Evolutionary conservation across 805 yeast species (phyloP), one percentile per base, ranked within the genome.

Genomic region (Metschnikowia drakensbergensis): DNA sequence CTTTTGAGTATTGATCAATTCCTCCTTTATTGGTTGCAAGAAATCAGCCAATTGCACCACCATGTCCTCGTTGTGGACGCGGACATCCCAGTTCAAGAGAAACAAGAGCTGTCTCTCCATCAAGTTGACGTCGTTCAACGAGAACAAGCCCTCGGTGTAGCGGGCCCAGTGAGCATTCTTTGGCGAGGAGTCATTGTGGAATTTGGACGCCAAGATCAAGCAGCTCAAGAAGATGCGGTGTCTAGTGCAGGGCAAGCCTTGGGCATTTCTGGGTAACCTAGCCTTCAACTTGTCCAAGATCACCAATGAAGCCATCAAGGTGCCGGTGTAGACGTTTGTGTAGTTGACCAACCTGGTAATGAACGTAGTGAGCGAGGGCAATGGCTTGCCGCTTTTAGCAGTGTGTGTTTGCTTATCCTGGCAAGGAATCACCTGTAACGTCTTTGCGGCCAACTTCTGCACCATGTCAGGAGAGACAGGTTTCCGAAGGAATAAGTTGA

Each of bases 271-370:
- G 46, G 92, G 92, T 45, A 86, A 69, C 54, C 76, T 81, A 45
- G 74, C 52, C 60, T 80, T 80, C 57, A 86, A 70, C 58, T 81
- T 74, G 58, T 82, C 80, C 63, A 86, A 71, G 64, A 84, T 85
- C 30, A 85, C 83, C 46, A 83, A 74, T 3, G 92, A 83, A 10
- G 88, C 75, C 79, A 86, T 77, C 55, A 86, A 71, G 13, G 91
- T 86, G 35, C 91, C 89, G 3, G 90, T 83, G 65, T 85, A 83
- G n/a, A 86, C 89, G 59, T 84, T 84, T 29, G 90, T 83, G 69
- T 84, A 79, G 61, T 86, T 76, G 34, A 86, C 88, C 61, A 86
- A 70, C 58, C 76, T 81, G 51, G 85, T 79, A 59, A 86, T 82
- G 67, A 86, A 86, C 0, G 87, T 80, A 84, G 81, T 83, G 54